Percentiles rank a stretch among this genome's conserved stretches.
Evolutionary conservation across 1,284 basidiomycete species (phyloP).

Genomic region (Sanghuangporus baumii): DNA sequence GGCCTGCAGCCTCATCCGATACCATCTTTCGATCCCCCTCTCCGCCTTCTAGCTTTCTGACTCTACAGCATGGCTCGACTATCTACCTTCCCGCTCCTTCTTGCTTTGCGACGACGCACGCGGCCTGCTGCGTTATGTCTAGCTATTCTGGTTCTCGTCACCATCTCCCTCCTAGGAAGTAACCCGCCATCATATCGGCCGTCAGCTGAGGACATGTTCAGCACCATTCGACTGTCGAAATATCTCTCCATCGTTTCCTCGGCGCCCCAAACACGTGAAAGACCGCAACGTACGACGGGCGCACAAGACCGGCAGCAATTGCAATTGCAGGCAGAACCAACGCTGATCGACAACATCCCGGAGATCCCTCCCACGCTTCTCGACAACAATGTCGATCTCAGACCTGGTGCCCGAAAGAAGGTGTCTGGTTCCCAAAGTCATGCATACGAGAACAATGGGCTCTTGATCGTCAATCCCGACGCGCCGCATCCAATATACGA

Average conservation of each 20-base stretch:
- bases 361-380: slow-evolving; percentile 7
- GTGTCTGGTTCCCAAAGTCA: slow-evolving; percentile 21
- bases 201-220: neutral
- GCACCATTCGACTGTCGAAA: slow-evolving; percentile 1
- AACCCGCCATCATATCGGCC: neutral
- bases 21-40: neutral
- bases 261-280: neutral
- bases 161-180: slow-evolving; percentile 3
- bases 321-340: neutral
- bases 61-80: neutral
- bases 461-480: slow-evolving; percentile 28
- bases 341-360: neutral
- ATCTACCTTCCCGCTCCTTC: neutral
- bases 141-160: neutral
- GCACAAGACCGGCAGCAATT: neutral
- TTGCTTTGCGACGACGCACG: slow-evolving; percentile 7
- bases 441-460: slow-evolving; percentile 24
- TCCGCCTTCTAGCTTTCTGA: neutral
- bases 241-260: slow-evolving; percentile 10
- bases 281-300: neutral
- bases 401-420: neutral
- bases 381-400: slow-evolving; percentile 5
- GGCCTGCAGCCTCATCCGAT: neutral
- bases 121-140: slow-evolving; percentile 8
- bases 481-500: slow-evolving; percentile 39